Conservation (phyloP, 495 filamentous ascomycete genomes). For the Cladorrhinum samala region DNA sequence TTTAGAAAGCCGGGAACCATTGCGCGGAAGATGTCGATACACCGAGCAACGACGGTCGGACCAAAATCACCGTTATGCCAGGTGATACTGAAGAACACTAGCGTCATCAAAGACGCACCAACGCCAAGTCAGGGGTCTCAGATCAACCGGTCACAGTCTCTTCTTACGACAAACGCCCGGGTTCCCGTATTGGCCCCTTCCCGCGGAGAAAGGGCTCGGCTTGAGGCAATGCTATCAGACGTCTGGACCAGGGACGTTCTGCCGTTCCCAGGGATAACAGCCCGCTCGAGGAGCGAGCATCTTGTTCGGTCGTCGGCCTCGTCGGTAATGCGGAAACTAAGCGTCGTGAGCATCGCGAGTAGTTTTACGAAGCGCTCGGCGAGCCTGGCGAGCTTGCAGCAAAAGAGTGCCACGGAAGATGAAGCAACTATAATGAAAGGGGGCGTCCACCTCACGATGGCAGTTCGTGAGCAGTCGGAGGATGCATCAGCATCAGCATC, state of each 20-base stretch:
- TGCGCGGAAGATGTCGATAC: slow-evolving; percentile 72
- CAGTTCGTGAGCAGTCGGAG: slow-evolving; percentile 1
- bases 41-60: slow-evolving; percentile 63
- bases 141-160: slow-evolving; percentile 65
- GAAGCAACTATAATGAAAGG: slow-evolving; percentile 1
- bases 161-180: slow-evolving; percentile 54
- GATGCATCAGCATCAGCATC: slow-evolving; percentile 10
- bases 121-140: slow-evolving; percentile 33
- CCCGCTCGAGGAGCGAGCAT: slow-evolving; percentile 55
- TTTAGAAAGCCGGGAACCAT: slow-evolving; percentile 67
- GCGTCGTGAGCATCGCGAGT: slow-evolving; percentile 61
- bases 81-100: slow-evolving; percentile 87
- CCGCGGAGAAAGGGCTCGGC: slow-evolving; percentile 65
- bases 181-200: slow-evolving; percentile 61
- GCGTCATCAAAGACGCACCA: slow-evolving; percentile 53
- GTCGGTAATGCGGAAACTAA: slow-evolving; percentile 78
- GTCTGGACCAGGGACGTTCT: slow-evolving; percentile 81
- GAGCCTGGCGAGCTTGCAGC: slow-evolving; percentile 25
- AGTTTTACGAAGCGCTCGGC: slow-evolving; percentile 57
- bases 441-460: neutral
- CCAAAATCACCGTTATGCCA: slow-evolving; percentile 57
- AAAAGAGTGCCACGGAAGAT: slow-evolving; percentile 11
- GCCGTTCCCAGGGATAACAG: slow-evolving; percentile 79
- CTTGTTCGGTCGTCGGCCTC: slow-evolving; percentile 63
- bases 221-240: slow-evolving; percentile 68